These are phyloP conservation scores for Mycosphaerelloides madeirae DNA, from an alignment of 2,329 filamentous ascomycete species.

Conservation along the genomic window DNA sequence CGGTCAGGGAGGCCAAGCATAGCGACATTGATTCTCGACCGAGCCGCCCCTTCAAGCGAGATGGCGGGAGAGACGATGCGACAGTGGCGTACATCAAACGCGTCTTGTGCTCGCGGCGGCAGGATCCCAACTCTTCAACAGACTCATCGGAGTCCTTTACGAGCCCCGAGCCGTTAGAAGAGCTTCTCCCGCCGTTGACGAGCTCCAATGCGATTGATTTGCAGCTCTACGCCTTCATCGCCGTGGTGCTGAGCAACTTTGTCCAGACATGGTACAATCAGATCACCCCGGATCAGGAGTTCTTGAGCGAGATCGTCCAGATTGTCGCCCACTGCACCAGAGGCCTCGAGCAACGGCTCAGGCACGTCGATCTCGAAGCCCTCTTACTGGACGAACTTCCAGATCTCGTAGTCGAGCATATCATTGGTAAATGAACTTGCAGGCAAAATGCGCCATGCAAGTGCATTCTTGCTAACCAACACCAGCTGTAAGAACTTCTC, in stretches of 20 bases:
- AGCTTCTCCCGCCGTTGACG: conserved; percentile 82
- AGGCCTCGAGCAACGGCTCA: conserved; percentile 77
- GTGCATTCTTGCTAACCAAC: neutral
- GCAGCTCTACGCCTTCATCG: conserved; percentile 87
- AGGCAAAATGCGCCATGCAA: neutral
- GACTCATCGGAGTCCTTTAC: conserved; percentile 4
- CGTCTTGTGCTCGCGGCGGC: conserved; percentile 14
- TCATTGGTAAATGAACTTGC: conserved; percentile 56
- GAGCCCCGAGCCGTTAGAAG: conserved; percentile 62
- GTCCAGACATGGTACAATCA: conserved; percentile 89
- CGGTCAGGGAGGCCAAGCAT: too few relatives aligned
- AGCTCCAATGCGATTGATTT: conserved; percentile 91
- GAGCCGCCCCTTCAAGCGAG: neutral
- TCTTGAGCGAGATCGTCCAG: conserved; percentile 81
- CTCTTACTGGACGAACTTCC: conserved; percentile 85
- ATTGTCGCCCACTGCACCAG: conserved; percentile 89
- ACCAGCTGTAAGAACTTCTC: conserved; percentile 22
- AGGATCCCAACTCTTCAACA: conserved; percentile 10
- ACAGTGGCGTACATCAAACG: conserved; percentile 63
- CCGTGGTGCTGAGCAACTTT: conserved; percentile 83
- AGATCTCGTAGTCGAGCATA: conserved; percentile 71
- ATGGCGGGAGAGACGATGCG: conserved; percentile 59
- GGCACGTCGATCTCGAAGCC: conserved; percentile 75
- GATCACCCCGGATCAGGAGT: conserved; percentile 84
- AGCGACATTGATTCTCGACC: neutral